A percentile compares a stretch with the other conserved stretches of the same genome.
Conservation (phyloP, 768 basidiomycete genomes). For the Leccinum obscurum region DNA sequence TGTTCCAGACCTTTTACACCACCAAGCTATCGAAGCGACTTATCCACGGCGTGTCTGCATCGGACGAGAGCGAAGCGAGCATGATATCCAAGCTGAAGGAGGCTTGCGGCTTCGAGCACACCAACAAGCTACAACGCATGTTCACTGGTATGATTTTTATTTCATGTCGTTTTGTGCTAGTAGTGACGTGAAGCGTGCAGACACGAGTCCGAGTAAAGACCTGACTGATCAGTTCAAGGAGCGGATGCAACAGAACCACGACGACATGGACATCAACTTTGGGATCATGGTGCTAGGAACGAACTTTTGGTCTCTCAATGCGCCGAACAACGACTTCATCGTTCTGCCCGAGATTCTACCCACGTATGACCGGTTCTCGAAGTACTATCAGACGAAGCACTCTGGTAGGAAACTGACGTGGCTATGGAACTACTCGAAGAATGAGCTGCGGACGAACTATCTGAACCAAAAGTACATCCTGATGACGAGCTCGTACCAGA, state of each 20-base stretch:
- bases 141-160: conserved; percentile 67
- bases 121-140: conserved; percentile 95
- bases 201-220: conserved; percentile 95
- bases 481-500: conserved; percentile 94
- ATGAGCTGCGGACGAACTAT: conserved; percentile 93
- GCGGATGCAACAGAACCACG: conserved; percentile 84
- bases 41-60: conserved; percentile 87
- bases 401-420: conserved; percentile 95
- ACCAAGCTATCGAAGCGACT: conserved; percentile 92
- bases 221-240: conserved; percentile 94
- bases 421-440: conserved; percentile 98
- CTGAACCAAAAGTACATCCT: conserved; percentile 93
- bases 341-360: conserved; percentile 86
- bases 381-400: conserved; percentile 93
- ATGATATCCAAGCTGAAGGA: conserved; percentile 99
- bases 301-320: conserved; percentile 92
- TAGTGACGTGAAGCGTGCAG: conserved; percentile 41
- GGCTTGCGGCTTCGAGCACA: conserved; percentile 95
- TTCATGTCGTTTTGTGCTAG: background rate
- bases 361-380: conserved; percentile 88
- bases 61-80: conserved; percentile 93
- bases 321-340: conserved; percentile 81
- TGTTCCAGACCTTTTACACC: conserved; percentile 97
- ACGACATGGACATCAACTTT: conserved; percentile 88
- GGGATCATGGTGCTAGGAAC: conserved; percentile 92